Conservation (phyloP, 768 basidiomycete genomes). For the Phlebiopsis flavidoalba region DNA sequence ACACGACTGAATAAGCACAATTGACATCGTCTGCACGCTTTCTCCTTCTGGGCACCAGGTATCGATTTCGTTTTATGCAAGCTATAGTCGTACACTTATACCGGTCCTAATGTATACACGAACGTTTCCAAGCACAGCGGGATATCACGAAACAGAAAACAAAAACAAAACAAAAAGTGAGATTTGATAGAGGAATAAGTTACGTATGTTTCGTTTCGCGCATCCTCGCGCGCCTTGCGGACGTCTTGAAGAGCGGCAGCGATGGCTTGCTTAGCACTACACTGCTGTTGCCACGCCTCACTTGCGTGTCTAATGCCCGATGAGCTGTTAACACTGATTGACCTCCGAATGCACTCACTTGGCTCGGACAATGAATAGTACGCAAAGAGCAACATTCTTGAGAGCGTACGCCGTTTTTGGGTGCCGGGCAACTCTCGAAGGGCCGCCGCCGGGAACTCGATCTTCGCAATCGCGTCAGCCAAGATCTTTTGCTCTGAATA, state of each 20-base stretch:
- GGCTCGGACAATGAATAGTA: slow-evolving; percentile 61
- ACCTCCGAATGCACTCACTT: slow-evolving; percentile 40
- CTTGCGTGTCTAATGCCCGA: slow-evolving; percentile 47
- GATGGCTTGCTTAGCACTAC: slow-evolving; percentile 55
- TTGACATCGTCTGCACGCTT: background rate
- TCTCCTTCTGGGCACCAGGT: background rate
- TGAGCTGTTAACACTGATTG: slow-evolving; percentile 2
- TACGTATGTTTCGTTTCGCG: background rate
- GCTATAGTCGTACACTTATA: slow-evolving; percentile 3
- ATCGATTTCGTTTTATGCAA: background rate
- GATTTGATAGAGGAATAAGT: background rate
- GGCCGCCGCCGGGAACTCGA: slow-evolving; percentile 52
- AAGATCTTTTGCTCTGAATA: slow-evolving; percentile 70
- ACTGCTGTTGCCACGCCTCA: slow-evolving; percentile 58
- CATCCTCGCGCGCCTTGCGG: slow-evolving; percentile 28
- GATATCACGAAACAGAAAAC: background rate
- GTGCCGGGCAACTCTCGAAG: slow-evolving; percentile 20
- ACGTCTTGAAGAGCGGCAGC: slow-evolving; percentile 68
- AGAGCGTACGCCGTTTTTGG: slow-evolving; percentile 50
- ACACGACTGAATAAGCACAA: background rate
- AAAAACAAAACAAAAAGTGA: background rate
- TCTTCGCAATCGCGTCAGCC: slow-evolving; percentile 68
- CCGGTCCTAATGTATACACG: slow-evolving; percentile 2
- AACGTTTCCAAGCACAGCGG: background rate
- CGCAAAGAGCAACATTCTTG: slow-evolving; percentile 48